Base-by-base conservation (phyloP, 306 rosid species). In the Trifolium subterraneum region DNA sequence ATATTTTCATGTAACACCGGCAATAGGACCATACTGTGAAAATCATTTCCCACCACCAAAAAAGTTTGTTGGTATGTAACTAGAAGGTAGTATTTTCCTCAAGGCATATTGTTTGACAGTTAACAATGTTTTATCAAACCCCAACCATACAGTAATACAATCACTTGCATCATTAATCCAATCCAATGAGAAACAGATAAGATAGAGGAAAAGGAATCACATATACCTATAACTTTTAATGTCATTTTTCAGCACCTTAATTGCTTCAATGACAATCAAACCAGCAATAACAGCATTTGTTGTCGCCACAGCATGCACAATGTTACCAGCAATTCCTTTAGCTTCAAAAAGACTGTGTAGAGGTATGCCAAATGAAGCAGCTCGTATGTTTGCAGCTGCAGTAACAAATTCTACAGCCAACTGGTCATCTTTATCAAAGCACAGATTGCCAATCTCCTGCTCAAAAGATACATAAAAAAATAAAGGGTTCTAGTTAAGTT, bases 301-400 rank as follows among this genome's bases (percentile, higher is more conserved):
- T 29, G 99, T 95, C 25, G 99, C 99, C 75, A 95, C 97, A 70
- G 99, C 99, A 81, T 95, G 99, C 65, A 95, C 99, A 70, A 95
- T 95, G 80, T 95, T 95, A 58, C 99, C 99, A 64, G 99, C 99
- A 82, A 95, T 95, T 35, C 99, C 99, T 85, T 95, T 95, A 44
- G 98, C 97, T 87, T 95, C 99, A 80, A 95, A 95, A 78, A 92
- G 99, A 84, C 90, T 89, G 74, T 92, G 98, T 86, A 90, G 80
- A 45, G 99, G 90, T 77, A 95, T 92, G 72, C 90, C 97, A 82
- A 95, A 95, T 77, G 98, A 92, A 71, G 88, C 80, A 62, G 99
- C 99, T 16, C 99, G 84, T 65, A 95, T 86, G 83, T 95, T 95
- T 63, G 99, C 99, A 76, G 99, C 96, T 55, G 98, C 92, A 72